Evolutionary conservation across 2,329 filamentous ascomycete species (phyloP).

Genomic region (Stagonosporopsis chrysanthemi): DNA sequence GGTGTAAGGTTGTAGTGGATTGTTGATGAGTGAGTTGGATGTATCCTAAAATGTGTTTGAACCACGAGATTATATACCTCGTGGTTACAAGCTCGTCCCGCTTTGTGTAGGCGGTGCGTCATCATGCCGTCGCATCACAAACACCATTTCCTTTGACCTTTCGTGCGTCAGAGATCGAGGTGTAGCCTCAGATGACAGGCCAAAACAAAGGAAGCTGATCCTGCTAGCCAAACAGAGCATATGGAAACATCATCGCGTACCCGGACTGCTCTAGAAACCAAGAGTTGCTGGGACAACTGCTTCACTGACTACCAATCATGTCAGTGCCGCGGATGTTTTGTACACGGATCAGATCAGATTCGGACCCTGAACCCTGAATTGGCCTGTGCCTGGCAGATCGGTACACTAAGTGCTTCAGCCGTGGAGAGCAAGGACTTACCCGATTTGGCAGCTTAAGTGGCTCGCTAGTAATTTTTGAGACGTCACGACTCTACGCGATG

Average conservation of each 20-base stretch:
- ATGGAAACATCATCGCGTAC: neutral
- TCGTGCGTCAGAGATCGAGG: neutral
- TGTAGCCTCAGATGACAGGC: neutral
- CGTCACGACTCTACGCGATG: conserved; percentile 3
- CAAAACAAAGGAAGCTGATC: neutral
- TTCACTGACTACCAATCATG: neutral
- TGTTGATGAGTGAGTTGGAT: neutral
- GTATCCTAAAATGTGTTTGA: neutral
- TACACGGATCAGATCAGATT: neutral
- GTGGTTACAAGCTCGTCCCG: neutral
- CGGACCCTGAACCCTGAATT: neutral
- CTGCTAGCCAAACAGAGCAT: neutral
- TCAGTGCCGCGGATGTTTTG: neutral
- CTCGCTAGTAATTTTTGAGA: neutral
- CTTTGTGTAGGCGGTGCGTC: neutral
- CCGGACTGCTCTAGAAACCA: neutral
- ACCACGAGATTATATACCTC: neutral
- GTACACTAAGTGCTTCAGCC: neutral
- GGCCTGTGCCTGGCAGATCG: neutral
- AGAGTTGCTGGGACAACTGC: neutral
- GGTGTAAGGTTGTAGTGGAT: neutral
- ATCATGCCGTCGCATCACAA: neutral
- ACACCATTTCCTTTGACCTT: neutral
- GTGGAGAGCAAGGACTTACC: neutral
- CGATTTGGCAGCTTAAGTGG: neutral